phyloP scores from a whole-genome alignment of 139 green algal genomes.

The Diplosphaera chodatii region DNA sequence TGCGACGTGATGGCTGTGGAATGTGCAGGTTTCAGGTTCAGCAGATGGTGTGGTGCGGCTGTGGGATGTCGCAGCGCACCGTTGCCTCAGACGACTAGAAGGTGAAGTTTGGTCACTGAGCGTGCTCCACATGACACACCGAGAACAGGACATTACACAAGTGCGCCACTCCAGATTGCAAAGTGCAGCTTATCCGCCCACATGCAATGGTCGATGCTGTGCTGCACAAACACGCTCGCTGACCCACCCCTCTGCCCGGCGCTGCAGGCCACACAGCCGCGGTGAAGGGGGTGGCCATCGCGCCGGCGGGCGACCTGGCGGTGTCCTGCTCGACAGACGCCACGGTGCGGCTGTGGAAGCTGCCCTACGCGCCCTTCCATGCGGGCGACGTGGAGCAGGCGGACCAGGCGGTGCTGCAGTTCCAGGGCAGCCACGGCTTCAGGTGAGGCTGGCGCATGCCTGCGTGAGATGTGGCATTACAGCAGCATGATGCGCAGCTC shows the following conservation, averaged over 20 bases:
- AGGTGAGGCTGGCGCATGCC: no score
- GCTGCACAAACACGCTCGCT: no score
- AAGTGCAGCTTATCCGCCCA: no score
- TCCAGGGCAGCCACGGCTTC: conserved; percentile 30
- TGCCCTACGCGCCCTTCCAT: conserved; percentile 76
- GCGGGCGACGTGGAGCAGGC: conserved; percentile 52
- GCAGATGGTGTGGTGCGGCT: conserved; percentile 57
- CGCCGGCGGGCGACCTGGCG: conserved; percentile 59
- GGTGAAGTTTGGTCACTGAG: conserved; percentile 6
- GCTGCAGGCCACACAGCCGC: conserved; percentile 4
- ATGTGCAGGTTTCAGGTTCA: no score
- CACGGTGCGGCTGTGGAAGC: conserved; percentile 81
- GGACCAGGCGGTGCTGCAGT: conserved; percentile 59
- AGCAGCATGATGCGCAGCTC: no score
- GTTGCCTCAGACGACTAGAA: conserved; percentile 57
- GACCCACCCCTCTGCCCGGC: no score
- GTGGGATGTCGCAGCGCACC: conserved; percentile 81
- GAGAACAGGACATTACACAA: no score
- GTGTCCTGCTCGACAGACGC: conserved; percentile 82
- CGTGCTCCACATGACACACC: background rate
- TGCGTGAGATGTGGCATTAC: no score
- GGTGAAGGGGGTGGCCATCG: conserved; percentile 75
- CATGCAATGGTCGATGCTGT: no score
- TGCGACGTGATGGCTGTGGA: no score
- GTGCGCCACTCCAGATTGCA: no score